Evolutionary conservation across 1,139 yeast species (phyloP).

Genomic region (Taphrina flavorubra): DNA sequence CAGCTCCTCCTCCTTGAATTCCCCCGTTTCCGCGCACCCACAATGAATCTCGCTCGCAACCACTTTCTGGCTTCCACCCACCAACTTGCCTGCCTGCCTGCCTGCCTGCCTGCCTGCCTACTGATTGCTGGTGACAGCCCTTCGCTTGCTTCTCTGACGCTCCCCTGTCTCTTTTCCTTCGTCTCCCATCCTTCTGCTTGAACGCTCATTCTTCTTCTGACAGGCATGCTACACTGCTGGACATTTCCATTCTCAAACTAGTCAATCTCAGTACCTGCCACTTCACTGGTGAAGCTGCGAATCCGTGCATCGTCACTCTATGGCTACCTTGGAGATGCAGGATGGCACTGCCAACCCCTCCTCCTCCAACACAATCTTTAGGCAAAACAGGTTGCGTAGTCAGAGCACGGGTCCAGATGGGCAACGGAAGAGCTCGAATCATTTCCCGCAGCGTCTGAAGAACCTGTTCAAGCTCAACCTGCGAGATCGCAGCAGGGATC

Average conservation of each 20-base stretch:
- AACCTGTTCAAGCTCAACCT: conserved; percentile 37
- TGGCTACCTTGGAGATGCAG: conserved; percentile 8
- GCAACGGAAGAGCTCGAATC: conserved; percentile 26
- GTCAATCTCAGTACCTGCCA: neutral
- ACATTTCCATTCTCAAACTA: neutral
- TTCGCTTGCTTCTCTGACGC: neutral
- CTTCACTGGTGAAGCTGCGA: neutral
- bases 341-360: conserved; percentile 7
- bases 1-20: no score
- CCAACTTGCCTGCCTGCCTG: neutral
- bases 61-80: neutral
- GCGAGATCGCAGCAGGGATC: conserved; percentile 37
- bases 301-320: neutral
- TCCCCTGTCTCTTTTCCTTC: neutral
- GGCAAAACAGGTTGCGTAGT: conserved; percentile 28
- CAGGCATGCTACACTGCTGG: no score
- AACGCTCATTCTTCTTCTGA: no score
- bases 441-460: conserved; percentile 36
- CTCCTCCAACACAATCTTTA: conserved; percentile 13
- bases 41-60: no score
- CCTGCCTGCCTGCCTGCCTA: neutral
- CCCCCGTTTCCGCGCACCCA: no score
- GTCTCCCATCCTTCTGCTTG: no score
- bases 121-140: neutral
- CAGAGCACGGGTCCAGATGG: conserved; percentile 34